Evolutionary conservation across 2,329 filamentous ascomycete genomes (phyloP).

Genomic region (Pezicula carpinea): DNA sequence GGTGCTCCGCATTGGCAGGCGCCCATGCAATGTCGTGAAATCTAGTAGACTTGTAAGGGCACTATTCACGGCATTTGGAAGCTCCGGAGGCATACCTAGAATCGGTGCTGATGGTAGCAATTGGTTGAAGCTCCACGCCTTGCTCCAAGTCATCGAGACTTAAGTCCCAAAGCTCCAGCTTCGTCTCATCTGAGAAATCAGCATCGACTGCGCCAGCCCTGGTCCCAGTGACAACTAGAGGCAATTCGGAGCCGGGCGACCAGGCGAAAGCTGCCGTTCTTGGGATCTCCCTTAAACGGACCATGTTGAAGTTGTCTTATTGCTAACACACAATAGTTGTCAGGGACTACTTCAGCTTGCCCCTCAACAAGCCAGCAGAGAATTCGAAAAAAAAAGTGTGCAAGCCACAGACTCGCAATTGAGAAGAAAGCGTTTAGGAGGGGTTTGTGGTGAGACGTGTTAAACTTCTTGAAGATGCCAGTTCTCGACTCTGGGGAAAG

Average conservation of each 20-base stretch:
- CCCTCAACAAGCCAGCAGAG: constrained; percentile 7
- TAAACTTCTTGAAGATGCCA: background rate
- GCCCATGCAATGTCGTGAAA: constrained; percentile 98
- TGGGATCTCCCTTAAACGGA: constrained; percentile 92
- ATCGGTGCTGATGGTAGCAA: constrained; percentile 80
- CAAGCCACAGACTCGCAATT: background rate
- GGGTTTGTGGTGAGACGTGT: background rate
- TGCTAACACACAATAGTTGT: background rate
- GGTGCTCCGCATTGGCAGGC: constrained; percentile 70
- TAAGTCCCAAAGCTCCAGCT: constrained; percentile 94
- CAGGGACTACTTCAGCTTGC: background rate
- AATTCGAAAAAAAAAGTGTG: constrained; percentile 12
- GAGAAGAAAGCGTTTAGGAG: background rate
- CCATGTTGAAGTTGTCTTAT: constrained; percentile 55
- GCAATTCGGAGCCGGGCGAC: constrained; percentile 76
- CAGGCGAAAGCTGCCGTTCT: constrained; percentile 96
- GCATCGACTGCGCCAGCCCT: constrained; percentile 92
- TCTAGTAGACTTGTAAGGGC: constrained; percentile 42
- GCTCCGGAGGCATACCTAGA: constrained; percentile 61
- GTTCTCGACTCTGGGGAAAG: background rate
- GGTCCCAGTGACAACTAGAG: constrained; percentile 88
- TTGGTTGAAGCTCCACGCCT: constrained; percentile 77
- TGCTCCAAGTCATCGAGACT: constrained; percentile 72
- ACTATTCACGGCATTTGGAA: constrained; percentile 16
- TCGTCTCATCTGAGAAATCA: constrained; percentile 96